Evolutionary conservation across 192 early-diverging fungal genomes (phyloP).

Genomic region (Coemansia sp.): DNA sequence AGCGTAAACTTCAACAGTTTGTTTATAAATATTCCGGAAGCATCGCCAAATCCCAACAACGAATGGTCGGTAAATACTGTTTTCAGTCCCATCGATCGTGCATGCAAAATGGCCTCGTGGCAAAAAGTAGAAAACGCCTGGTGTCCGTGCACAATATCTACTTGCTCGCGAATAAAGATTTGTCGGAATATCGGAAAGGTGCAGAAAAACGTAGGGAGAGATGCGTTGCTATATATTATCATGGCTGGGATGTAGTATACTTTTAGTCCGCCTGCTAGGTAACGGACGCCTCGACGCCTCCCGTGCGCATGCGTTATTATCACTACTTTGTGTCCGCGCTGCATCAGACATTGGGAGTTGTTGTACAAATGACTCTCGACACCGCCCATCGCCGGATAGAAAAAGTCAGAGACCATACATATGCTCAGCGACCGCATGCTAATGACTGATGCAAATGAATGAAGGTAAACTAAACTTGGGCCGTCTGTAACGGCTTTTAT

Average conservation of each 20-base stretch:
- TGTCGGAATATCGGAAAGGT: slow-evolving; percentile 91
- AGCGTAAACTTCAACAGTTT: slow-evolving; percentile 96
- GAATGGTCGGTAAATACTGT: slow-evolving; percentile 97
- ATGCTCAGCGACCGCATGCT: slow-evolving; percentile 28
- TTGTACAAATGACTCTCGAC: slow-evolving; percentile 94
- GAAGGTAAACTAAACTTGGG: too few species aligned
- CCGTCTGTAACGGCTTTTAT: too few species aligned
- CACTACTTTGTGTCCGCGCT: slow-evolving; percentile 92
- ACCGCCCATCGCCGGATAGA: slow-evolving; percentile 96
- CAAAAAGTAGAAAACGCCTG: slow-evolving; percentile 92
- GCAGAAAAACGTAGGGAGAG: slow-evolving; percentile 86
- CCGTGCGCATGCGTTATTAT: slow-evolving; percentile 93
- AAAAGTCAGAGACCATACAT: slow-evolving; percentile 95
- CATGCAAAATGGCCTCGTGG: slow-evolving; percentile 94
- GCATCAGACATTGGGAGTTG: slow-evolving; percentile 84
- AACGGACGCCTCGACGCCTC: slow-evolving; percentile 77
- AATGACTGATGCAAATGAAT: neutral
- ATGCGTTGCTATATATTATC: slow-evolving; percentile 82
- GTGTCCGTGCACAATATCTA: slow-evolving; percentile 96
- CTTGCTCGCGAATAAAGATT: slow-evolving; percentile 86
- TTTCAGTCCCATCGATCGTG: slow-evolving; percentile 91
- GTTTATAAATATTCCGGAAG: slow-evolving; percentile 89
- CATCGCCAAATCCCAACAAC: slow-evolving; percentile 94
- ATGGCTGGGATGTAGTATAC: slow-evolving; percentile 91
- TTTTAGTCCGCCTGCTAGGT: slow-evolving; percentile 89